Evolutionary conservation across 768 basidiomycete species (phyloP), one percentile per base, ranked within the genome.

Genomic region (Epithele typhae): DNA sequence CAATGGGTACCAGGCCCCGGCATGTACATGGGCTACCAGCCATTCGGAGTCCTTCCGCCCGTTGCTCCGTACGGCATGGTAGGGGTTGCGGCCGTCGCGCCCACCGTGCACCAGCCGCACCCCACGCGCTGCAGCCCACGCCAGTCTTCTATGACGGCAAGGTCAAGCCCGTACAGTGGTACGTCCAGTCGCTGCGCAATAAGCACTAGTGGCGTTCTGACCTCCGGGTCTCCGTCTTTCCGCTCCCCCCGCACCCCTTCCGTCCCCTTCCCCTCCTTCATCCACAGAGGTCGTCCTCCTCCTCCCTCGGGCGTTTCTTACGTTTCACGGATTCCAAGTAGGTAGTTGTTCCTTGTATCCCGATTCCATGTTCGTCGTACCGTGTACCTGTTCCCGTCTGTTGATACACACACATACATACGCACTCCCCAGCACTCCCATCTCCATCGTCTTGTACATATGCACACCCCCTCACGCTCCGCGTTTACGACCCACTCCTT

Each of bases 1-100:
- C 45, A n/a, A 40, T 51, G 46, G 45, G 48, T 12, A 37, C 45
- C 18, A 40, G n/a, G n/a, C n/a, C n/a, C n/a, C n/a, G n/a, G n/a
- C n/a, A n/a, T n/a, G n/a, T n/a, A n/a, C n/a, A n/a, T 52, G 47
- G 46, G 48, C n/a, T 47, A 46, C 40, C 54, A 55, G 43, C 32
- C 50, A 11, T n/a, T n/a, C n/a, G n/a, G n/a, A n/a, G n/a, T n/a
- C n/a, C n/a, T n/a, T n/a, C n/a, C n/a, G n/a, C n/a, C n/a, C n/a
- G n/a, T n/a, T n/a, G n/a, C n/a, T n/a, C n/a, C n/a, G n/a, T n/a
- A n/a, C n/a, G n/a, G n/a, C n/a, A n/a, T n/a, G n/a, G n/a, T n/a
- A n/a, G n/a, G n/a, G n/a, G n/a, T 53, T 18, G 40, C 39, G 18
- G 39, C 49, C 25, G 44, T 53, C 40, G 46, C 46, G 3, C 21